A percentile compares a stretch with the other conserved stretches of the same genome.
phyloP scores from a whole-genome alignment of 805 yeast species.

The Nakazawaea laoshanensis region DNA sequence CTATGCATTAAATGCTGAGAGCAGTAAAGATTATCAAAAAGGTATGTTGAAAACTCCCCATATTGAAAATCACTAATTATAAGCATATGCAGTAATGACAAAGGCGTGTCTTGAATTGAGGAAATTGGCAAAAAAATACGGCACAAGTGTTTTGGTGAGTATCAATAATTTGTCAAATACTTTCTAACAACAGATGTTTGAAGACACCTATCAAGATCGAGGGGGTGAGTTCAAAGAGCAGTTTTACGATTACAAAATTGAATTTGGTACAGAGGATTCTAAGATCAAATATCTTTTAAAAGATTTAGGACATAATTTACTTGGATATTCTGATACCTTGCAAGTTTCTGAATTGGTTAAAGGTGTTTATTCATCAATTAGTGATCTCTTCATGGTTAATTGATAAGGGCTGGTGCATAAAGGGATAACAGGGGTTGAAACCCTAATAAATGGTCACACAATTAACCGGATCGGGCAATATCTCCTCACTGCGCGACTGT shows the following conservation, averaged over 20 bases:
- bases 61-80: neutral
- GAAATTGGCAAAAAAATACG: conserved; percentile 14
- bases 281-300: conserved; percentile 13
- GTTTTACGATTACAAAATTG: conserved; percentile 2
- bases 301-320: conserved; percentile 10
- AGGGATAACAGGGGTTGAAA: no score
- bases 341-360: neutral
- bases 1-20: conserved; percentile 18
- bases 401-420: no score
- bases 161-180: conserved; percentile 3
- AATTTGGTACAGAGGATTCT: neutral
- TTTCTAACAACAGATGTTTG: conserved; percentile 1
- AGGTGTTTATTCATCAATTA: neutral
- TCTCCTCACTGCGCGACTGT: no score
- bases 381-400: conserved; percentile 1
- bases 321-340: neutral
- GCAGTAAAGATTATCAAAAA: conserved; percentile 14
- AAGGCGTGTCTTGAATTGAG: conserved; percentile 12
- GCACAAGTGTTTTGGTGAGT: conserved; percentile 17
- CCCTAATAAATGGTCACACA: no score
- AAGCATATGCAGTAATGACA: conserved; percentile 5
- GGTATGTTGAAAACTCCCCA: conserved; percentile 15
- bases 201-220: neutral
- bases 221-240: conserved; percentile 1
- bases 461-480: no score